A percentile compares a stretch with the other conserved stretches of the same genome.
These are phyloP conservation scores for Rhizopus microsporus DNA, from an alignment of 371 early-diverging fungal genomes.

Conservation along the genomic window DNA sequence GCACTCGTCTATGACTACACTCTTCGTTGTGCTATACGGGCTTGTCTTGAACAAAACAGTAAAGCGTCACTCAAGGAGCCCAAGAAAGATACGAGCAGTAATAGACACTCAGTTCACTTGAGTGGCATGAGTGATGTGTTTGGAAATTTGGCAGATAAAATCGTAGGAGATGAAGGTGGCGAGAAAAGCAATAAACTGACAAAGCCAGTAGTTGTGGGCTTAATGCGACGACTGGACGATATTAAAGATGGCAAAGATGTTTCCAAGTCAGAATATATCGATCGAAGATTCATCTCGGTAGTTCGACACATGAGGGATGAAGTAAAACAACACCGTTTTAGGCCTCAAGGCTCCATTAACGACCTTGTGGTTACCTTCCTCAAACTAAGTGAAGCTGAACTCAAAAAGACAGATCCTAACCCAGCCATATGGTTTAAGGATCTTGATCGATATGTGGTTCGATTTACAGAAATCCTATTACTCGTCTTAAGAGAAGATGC, in stretches of 20 bases:
- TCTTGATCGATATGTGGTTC: constrained; percentile 33
- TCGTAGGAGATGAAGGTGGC: constrained; percentile 23
- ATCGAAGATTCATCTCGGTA: constrained; percentile 29
- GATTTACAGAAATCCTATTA: constrained; percentile 36
- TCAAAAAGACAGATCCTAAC: constrained; percentile 36
- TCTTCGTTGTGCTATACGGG: constrained; percentile 43
- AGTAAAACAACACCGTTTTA: constrained; percentile 35
- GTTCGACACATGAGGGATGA: constrained; percentile 26
- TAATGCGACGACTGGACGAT: constrained; percentile 37
- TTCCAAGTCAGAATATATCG: constrained; percentile 32
- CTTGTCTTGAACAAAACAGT: constrained; percentile 33
- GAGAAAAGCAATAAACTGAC: constrained; percentile 33
- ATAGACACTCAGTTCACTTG: constrained; percentile 35
- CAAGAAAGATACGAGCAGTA: constrained; percentile 15
- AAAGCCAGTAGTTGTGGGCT: constrained; percentile 32
- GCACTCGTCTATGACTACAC: constrained; percentile 39
- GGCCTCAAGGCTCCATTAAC: constrained; percentile 38
- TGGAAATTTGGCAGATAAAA: constrained; percentile 36
- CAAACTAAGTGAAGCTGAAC: constrained; percentile 35
- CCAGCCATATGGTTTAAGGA: constrained; percentile 41
- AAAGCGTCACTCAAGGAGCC: constrained; percentile 15
- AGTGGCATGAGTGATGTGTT: constrained; percentile 30
- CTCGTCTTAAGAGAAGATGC: constrained; percentile 38
- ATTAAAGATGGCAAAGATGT: constrained; percentile 37
- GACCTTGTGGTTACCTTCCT: constrained; percentile 40